Percentiles rank a stretch among this genome's conserved stretches.
Conservation (phyloP, 1,284 basidiomycete genomes). For the Ustilago tritici region DNA sequence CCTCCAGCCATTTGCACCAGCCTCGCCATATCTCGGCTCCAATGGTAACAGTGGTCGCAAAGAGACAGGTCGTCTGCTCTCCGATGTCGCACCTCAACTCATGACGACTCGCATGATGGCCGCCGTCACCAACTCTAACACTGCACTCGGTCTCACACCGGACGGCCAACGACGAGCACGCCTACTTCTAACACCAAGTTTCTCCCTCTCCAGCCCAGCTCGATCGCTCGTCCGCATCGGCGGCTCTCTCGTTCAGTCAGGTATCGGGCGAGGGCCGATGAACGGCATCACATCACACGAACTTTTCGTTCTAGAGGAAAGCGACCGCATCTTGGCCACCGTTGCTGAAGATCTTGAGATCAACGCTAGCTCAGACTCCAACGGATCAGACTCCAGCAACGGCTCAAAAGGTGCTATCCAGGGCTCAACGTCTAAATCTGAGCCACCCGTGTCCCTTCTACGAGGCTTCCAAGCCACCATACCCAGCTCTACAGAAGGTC, state of each 20-base stretch:
- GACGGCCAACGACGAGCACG: constrained; percentile 54
- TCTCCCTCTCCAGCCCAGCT: constrained; percentile 63
- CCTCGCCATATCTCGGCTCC: constrained; percentile 42
- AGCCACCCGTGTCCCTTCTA: constrained; percentile 62
- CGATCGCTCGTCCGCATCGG: constrained; percentile 64
- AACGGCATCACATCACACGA: constrained; percentile 63
- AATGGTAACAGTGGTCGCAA: constrained; percentile 25
- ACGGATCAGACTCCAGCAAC: constrained; percentile 6
- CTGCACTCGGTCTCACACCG: constrained; percentile 53
- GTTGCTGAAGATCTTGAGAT: constrained; percentile 55
- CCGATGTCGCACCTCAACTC: constrained; percentile 68
- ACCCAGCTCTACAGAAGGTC: constrained; percentile 59
- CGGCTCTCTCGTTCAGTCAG: constrained; percentile 55
- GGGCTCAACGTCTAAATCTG: constrained; percentile 27
- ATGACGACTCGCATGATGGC: constrained; percentile 67
- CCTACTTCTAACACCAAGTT: constrained; percentile 57
- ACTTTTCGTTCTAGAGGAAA: constrained; percentile 63
- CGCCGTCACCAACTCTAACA: constrained; percentile 61
- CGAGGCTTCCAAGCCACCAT: constrained; percentile 68
- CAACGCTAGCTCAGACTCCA: constrained; percentile 12
- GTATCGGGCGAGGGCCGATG: constrained; percentile 59
- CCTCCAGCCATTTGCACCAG: constrained; percentile 52
- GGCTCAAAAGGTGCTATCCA: constrained; percentile 30
- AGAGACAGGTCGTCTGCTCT: constrained; percentile 61
- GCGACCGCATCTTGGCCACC: constrained; percentile 63